Evolutionary conservation across 768 basidiomycete genomes (phyloP).

Genomic region (Rickenella mellea): DNA sequence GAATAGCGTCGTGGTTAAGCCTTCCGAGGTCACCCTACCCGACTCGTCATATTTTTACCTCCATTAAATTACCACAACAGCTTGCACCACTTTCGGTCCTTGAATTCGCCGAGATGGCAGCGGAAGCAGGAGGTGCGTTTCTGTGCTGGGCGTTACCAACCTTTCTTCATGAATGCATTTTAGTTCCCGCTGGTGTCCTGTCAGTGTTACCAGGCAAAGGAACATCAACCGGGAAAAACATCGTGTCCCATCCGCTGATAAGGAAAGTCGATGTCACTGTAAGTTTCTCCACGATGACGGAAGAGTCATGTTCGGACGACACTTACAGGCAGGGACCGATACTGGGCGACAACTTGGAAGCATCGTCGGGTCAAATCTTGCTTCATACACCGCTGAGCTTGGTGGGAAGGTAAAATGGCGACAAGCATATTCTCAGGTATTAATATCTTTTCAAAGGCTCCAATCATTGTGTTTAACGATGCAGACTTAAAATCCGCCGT

Average conservation of each 20-base stretch:
- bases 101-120: constrained; percentile 60
- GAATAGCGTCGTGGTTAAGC: constrained; percentile 76
- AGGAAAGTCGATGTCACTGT: constrained; percentile 84
- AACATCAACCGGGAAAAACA: constrained; percentile 47
- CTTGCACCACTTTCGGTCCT: constrained; percentile 73
- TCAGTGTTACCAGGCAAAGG: constrained; percentile 71
- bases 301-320: not conserved
- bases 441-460: constrained; percentile 40
- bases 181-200: constrained; percentile 73
- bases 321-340: constrained; percentile 58
- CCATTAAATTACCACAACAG: constrained; percentile 27
- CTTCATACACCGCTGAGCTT: constrained; percentile 72
- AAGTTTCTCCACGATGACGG: constrained; percentile 12
- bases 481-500: constrained; percentile 66
- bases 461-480: constrained; percentile 72
- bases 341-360: constrained; percentile 70
- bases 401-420: constrained; percentile 60
- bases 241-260: constrained; percentile 56
- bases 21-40: constrained; percentile 49
- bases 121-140: constrained; percentile 55
- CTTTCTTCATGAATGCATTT: not conserved
- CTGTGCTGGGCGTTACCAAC: not conserved
- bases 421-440: not conserved
- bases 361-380: constrained; percentile 65
- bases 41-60: constrained; percentile 2